phyloP scores from a whole-genome alignment of 73 alveolate genomes.

The Stentor roeselii region DNA sequence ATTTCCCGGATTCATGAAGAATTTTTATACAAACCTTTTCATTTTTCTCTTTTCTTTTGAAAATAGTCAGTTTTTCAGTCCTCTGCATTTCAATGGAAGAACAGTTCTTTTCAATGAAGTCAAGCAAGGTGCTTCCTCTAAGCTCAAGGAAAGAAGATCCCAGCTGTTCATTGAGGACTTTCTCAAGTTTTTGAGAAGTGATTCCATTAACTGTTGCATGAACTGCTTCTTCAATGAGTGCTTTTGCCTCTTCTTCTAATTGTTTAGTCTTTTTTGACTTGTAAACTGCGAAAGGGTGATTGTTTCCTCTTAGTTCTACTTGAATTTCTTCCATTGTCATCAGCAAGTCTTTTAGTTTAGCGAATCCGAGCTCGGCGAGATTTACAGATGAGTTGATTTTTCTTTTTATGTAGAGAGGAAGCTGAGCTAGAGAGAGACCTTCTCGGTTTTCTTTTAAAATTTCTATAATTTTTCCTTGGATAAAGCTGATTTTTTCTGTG shows the following conservation, averaged over 20 bases:
- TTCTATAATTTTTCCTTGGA: slow-evolving; percentile 48
- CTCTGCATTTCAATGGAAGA: not conserved
- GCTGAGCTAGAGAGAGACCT: slow-evolving; percentile 55
- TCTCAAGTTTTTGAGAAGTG: not conserved
- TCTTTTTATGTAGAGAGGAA: slow-evolving; percentile 50
- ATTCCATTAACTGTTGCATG: not conserved
- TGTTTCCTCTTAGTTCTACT: slow-evolving; percentile 46
- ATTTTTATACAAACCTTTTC: not conserved
- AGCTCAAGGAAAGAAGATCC: not conserved
- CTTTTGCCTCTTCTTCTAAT: not conserved
- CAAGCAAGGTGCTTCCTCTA: too few species aligned
- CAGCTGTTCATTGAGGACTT: too few species aligned
- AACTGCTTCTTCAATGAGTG: not conserved
- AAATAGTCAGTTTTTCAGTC: not conserved
- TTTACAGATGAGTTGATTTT: slow-evolving; percentile 49
- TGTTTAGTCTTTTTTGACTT: not conserved
- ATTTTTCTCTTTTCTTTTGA: too few species aligned
- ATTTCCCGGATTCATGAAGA: not conserved
- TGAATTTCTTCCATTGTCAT: slow-evolving; percentile 48
- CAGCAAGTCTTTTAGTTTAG: slow-evolving; percentile 61
- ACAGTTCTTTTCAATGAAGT: too few species aligned
- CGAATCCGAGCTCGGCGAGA: slow-evolving; percentile 53
- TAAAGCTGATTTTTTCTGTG: slow-evolving; percentile 41
- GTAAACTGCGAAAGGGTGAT: slow-evolving; percentile 48
- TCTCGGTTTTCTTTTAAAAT: slow-evolving; percentile 43